These are phyloP conservation scores for Lathyrus aphaca DNA, from an alignment of 306 rosid species.

Conservation along the genomic window DNA sequence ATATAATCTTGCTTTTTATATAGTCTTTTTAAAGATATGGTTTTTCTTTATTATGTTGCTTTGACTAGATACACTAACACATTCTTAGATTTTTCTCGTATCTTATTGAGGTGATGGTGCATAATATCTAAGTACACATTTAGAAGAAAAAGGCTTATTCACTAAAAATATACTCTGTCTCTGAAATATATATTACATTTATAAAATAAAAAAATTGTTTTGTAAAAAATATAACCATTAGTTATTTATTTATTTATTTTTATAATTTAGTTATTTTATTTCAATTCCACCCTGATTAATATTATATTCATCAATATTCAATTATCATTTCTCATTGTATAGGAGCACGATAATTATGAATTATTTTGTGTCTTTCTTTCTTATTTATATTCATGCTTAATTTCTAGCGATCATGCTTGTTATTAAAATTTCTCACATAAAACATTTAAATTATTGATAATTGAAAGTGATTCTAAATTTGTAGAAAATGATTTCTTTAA, in stretches of 20 bases:
- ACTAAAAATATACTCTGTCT: no score
- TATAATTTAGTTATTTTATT: background rate
- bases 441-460: no score
- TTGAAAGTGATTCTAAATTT: no score
- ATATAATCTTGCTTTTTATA: conserved; percentile 21
- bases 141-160: conserved; percentile 1
- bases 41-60: conserved; percentile 16
- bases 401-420: no score
- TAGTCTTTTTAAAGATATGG: conserved; percentile 29
- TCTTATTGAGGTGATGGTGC: conserved; percentile 33
- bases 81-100: conserved; percentile 10
- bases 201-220: no score
- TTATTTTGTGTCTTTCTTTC: no score
- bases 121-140: background rate
- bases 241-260: no score
- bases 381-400: no score
- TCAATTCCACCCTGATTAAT: background rate
- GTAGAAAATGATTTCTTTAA: no score
- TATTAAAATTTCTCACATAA: no score
- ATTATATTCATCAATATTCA: background rate
- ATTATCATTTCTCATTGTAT: background rate
- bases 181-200: background rate
- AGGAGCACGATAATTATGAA: no score
- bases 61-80: conserved; percentile 23
- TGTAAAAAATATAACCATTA: no score